Conservation (phyloP, 73 alveolate genomes). For the Stentor roeselii region DNA sequence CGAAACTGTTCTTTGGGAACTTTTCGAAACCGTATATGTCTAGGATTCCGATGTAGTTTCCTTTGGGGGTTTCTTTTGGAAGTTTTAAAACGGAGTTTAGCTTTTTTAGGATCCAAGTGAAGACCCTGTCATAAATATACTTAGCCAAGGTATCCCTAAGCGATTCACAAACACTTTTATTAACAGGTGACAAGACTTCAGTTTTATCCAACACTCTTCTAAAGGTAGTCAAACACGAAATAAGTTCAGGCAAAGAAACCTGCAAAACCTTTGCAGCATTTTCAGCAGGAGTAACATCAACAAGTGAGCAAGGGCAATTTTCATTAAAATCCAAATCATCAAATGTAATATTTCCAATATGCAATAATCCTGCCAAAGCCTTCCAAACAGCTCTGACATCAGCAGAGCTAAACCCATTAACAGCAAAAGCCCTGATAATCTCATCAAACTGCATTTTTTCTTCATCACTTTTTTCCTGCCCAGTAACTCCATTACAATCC, state of each 20-base stretch:
- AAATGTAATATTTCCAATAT: slow-evolving; percentile 75
- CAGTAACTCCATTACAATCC: not conserved
- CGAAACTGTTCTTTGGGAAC: not conserved
- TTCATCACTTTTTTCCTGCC: slow-evolving; percentile 55
- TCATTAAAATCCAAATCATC: slow-evolving; percentile 53
- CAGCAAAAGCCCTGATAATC: slow-evolving; percentile 78
- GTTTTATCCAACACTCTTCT: not conserved
- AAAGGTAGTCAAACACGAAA: too few species aligned
- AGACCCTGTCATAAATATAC: slow-evolving; percentile 84
- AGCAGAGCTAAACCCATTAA: slow-evolving; percentile 66
- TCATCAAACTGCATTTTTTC: slow-evolving; percentile 65
- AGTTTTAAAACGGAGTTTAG: slow-evolving; percentile 34
- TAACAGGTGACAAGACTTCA: not conserved
- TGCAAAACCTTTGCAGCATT: not conserved
- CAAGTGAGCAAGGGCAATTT: not conserved
- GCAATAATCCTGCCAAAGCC: slow-evolving; percentile 61
- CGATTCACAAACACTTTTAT: not conserved
- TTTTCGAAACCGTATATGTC: not conserved
- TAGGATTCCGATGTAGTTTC: not conserved
- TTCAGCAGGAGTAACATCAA: too few species aligned
- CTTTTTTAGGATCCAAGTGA: slow-evolving; percentile 78
- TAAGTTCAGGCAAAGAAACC: not conserved
- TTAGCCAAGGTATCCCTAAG: slow-evolving; percentile 90
- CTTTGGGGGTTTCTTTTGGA: not conserved
- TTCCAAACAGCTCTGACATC: slow-evolving; percentile 65